These are phyloP conservation scores for Beta corolliflora DNA, from an alignment of 179 eudicot genomes.

Conservation along the genomic window DNA sequence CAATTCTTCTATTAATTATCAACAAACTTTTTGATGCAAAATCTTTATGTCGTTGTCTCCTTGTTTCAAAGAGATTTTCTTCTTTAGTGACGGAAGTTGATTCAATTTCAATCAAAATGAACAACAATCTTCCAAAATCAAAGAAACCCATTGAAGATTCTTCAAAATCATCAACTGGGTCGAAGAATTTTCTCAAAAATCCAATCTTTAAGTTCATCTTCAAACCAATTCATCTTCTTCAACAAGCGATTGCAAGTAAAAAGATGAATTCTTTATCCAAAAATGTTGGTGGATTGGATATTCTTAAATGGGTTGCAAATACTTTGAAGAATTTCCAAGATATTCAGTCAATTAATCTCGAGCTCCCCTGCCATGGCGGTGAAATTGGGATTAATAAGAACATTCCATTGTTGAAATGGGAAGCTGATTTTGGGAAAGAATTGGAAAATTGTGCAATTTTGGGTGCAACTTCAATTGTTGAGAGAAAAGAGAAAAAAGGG, in stretches of 20 bases:
- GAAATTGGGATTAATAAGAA: slow-evolving; percentile 31
- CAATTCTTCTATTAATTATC: slow-evolving; percentile 43
- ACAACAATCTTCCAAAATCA: slow-evolving; percentile 6
- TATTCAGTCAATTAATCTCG: slow-evolving; percentile 38
- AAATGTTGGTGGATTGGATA: slow-evolving; percentile 25
- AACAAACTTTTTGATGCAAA: slow-evolving; percentile 49
- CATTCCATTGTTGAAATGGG: slow-evolving; percentile 58
- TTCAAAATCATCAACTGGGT: slow-evolving; percentile 11
- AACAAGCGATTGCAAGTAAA: slow-evolving; percentile 17
- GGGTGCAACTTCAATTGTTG: slow-evolving; percentile 44
- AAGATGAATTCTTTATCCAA: background rate
- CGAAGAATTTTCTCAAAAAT: slow-evolving; percentile 27
- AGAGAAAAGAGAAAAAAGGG: slow-evolving; percentile 4
- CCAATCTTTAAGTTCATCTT: slow-evolving; percentile 28
- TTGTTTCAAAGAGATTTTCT: slow-evolving; percentile 55
- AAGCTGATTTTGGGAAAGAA: slow-evolving; percentile 63
- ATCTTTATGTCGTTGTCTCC: slow-evolving; percentile 46
- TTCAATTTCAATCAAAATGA: slow-evolving; percentile 31
- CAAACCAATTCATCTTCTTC: slow-evolving; percentile 35
- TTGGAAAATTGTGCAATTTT: slow-evolving; percentile 55
- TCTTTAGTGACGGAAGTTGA: slow-evolving; percentile 41
- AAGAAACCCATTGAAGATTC: slow-evolving; percentile 10
- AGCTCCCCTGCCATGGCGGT: slow-evolving; percentile 53
- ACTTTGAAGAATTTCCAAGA: slow-evolving; percentile 45
- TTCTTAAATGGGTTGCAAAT: slow-evolving; percentile 34